Evolutionary conservation across 78 protist species (phyloP), one percentile per base, ranked within the genome.

Genomic region (Emiliania huxleyi): DNA sequence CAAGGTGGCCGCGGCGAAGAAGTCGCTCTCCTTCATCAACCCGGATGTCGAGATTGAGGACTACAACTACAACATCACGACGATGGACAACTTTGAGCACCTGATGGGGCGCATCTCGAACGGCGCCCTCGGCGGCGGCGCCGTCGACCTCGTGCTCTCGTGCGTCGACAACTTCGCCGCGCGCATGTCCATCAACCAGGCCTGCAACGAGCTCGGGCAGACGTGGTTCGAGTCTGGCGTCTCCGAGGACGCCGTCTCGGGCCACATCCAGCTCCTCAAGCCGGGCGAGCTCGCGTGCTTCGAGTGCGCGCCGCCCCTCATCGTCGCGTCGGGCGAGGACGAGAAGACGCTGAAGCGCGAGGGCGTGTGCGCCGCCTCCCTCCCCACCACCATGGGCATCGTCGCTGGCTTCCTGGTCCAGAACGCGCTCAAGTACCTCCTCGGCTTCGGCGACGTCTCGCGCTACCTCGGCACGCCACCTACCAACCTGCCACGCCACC

Each of bases 201-300:
- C 96, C 35, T 97, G 99, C 93, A 75, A 79, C 44, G 98, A 95
- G 92, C 77, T 90, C 35, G 49, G 91, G 40, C 90, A 90, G 15
- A 29, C 35, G 15, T 98, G 99, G 99, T 96, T 98, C 97, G 99
- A 98, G 81, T 94, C 97, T 2, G 99, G 99, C n/a, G 99, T 98
- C 33, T 52, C 97, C 1, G 99, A 98, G 94, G 93, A 98, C 93
- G 99, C 99, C 22, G 97, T 98, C 37, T 98, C 99, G 0, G 99
- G 99, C 33, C 99, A 98, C 97, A 98, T 98, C 45, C 99, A 98
- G 94, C 90, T 97, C 42, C 81, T 98, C 22, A 3, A 42, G 21
- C 99, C 99, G 2, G 81, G 92, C n/a, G 89, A 89, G 62, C 75
- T 69, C 6, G 83, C 84, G 19, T 69, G 79, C 43, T 69, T 69